Conservation (phyloP, 257 asterid genomes). For the Solanum medicagineum region DNA sequence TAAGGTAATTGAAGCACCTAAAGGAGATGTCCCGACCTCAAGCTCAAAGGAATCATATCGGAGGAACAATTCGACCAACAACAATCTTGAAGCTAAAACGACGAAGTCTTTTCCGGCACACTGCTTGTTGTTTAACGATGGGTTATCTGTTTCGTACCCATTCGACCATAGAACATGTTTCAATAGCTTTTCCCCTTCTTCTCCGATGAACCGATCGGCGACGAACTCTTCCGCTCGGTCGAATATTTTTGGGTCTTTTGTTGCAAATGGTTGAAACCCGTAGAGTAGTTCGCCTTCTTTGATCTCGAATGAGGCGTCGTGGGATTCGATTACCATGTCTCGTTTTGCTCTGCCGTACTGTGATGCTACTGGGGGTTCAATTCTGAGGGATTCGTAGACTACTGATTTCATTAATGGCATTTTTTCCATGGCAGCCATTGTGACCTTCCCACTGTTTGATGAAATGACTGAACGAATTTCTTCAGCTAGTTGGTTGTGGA, state of each 20-base stretch:
- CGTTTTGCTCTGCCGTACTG: slow-evolving; percentile 66
- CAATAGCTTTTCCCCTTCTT: slow-evolving; percentile 52
- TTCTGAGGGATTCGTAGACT: slow-evolving; percentile 58
- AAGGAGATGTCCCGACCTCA: slow-evolving; percentile 45
- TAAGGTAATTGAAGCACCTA: slow-evolving; percentile 56
- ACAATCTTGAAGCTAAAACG: slow-evolving; percentile 52
- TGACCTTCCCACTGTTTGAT: slow-evolving; percentile 29
- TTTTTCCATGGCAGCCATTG: slow-evolving; percentile 51
- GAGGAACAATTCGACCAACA: slow-evolving; percentile 74
- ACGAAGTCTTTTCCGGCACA: slow-evolving; percentile 95
- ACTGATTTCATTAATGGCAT: slow-evolving; percentile 81
- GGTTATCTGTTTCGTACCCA: slow-evolving; percentile 56
- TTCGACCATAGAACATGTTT: slow-evolving; percentile 78
- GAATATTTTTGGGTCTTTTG: slow-evolving; percentile 63
- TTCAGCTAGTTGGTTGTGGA: slow-evolving; percentile 42
- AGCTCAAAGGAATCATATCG: slow-evolving; percentile 72
- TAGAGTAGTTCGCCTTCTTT: slow-evolving; percentile 60
- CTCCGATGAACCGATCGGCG: slow-evolving; percentile 54
- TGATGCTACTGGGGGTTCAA: slow-evolving; percentile 72
- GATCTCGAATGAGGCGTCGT: slow-evolving; percentile 56
- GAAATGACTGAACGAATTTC: slow-evolving; percentile 53
- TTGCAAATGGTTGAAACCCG: slow-evolving; percentile 86
- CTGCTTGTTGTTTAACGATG: slow-evolving; percentile 50
- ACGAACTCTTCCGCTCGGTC: slow-evolving; percentile 75
- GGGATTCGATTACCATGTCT: slow-evolving; percentile 57